Evolutionary conservation across 2,329 filamentous ascomycete genomes (phyloP).

Genomic region (Septoria linicola): DNA sequence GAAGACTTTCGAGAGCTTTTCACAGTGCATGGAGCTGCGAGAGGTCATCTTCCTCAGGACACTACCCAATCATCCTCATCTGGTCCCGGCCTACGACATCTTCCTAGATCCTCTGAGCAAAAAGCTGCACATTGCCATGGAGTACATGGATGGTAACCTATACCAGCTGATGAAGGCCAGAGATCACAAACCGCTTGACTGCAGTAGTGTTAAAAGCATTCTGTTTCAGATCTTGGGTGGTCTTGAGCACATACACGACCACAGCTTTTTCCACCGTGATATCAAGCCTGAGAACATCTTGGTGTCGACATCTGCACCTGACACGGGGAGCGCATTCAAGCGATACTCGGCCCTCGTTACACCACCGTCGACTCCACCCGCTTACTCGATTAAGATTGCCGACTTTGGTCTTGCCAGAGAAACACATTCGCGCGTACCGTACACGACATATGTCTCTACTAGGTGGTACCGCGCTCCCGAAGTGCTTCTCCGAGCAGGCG

Average conservation of each 20-base stretch:
- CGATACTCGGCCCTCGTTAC: conserved; percentile 92
- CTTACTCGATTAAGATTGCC: conserved; percentile 96
- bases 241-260: conserved; percentile 93
- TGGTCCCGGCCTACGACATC: conserved; percentile 97
- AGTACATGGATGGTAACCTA: conserved; percentile 99
- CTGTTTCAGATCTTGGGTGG: conserved; percentile 95
- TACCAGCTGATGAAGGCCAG: conserved; percentile 99
- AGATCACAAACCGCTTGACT: conserved; percentile 91
- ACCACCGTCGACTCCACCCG: conserved; percentile 87
- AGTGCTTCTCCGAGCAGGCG: conserved; percentile 86
- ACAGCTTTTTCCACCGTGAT: conserved; percentile 97
- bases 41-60: conserved; percentile 96
- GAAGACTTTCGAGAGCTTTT: conserved; percentile 94
- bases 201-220: conserved; percentile 92
- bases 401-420: conserved; percentile 97
- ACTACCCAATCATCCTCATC: conserved; percentile 80
- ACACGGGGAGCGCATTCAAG: conserved; percentile 80
- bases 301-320: conserved; percentile 84
- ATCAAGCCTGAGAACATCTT: conserved; percentile 99
- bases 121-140: conserved; percentile 97
- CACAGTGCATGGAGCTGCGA: conserved; percentile 84
- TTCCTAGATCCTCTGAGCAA: conserved; percentile 95
- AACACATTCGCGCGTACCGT: conserved; percentile 92
- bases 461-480: conserved; percentile 94
- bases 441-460: conserved; percentile 97